Evolutionary conservation across 2,329 filamentous ascomycete genomes (phyloP).

Genomic region (Claviceps maximensis): DNA sequence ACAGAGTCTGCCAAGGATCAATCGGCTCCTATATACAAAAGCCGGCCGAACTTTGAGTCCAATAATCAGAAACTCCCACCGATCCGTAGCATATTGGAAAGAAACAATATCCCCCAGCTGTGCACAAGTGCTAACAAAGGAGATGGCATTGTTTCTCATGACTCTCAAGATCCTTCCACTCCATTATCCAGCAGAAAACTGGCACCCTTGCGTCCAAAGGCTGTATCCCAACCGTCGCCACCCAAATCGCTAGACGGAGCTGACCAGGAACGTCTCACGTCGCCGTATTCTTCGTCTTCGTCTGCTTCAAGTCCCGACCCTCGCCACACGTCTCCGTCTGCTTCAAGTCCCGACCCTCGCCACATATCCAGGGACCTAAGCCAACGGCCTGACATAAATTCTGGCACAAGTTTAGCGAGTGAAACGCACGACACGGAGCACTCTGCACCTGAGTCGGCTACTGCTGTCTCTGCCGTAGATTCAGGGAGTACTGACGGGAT

Average conservation of each 20-base stretch:
- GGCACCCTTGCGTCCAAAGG: conserved; percentile 19
- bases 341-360: conserved; percentile 26
- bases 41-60: conserved; percentile 21
- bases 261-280: conserved; percentile 32
- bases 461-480: too few species aligned
- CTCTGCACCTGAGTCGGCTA: conserved; percentile 11
- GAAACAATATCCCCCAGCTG: conserved; percentile 17
- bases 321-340: conserved; percentile 23
- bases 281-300: conserved; percentile 31
- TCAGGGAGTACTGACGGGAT: conserved; percentile 23
- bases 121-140: conserved; percentile 21
- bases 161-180: conserved; percentile 15
- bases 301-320: conserved; percentile 26
- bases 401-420: conserved; percentile 28
- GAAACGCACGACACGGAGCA: conserved; percentile 35
- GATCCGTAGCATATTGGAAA: conserved; percentile 24
- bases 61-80: conserved; percentile 25
- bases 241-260: conserved; percentile 37
- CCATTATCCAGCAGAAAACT: conserved; percentile 23
- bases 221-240: conserved; percentile 24
- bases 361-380: conserved; percentile 17
- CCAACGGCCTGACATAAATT: conserved; percentile 27
- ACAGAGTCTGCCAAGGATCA: conserved; percentile 15
- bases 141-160: conserved; percentile 10
- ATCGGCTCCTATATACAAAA: conserved; percentile 25